These are phyloP conservation scores for Scortechinia acanthostroma DNA, from an alignment of 2,329 filamentous ascomycete genomes.

Conservation along the genomic window DNA sequence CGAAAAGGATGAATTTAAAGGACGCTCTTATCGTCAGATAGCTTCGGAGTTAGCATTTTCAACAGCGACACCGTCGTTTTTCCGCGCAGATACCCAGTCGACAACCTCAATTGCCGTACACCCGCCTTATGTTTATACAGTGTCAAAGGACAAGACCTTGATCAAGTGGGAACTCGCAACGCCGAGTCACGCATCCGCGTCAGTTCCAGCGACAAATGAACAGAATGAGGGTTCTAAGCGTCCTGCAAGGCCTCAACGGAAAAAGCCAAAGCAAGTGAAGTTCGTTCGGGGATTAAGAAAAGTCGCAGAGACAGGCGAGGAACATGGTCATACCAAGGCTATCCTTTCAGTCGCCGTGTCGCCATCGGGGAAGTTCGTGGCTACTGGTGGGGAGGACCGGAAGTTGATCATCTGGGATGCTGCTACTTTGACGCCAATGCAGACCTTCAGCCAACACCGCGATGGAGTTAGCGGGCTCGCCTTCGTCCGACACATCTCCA, in stretches of 20 bases:
- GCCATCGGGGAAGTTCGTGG: neutral
- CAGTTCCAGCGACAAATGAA: too few species aligned
- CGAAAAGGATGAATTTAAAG: constrained; percentile 3
- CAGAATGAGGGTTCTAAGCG: neutral
- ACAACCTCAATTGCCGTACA: constrained; percentile 1
- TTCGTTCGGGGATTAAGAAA: neutral
- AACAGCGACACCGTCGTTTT: neutral
- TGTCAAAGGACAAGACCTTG: neutral
- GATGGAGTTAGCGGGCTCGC: neutral
- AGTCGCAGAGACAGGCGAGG: neutral
- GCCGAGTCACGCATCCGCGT: neutral
- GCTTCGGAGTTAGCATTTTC: neutral
- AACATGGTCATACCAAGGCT: neutral
- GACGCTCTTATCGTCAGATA: neutral
- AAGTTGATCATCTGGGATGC: constrained; percentile 3
- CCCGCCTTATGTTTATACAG: neutral
- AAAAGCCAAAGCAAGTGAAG: neutral
- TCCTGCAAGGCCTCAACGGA: neutral
- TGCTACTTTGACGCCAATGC: neutral
- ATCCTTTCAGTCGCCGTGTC: neutral
- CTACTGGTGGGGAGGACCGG: neutral
- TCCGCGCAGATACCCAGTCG: neutral
- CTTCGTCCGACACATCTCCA: neutral
- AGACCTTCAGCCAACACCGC: neutral
- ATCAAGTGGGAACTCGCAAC: constrained; percentile 1